Percentiles rank a stretch among this genome's conserved stretches.
These are phyloP conservation scores for Paramecium sonneborni DNA, from an alignment of 73 alveolate species.

Conservation along the genomic window DNA sequence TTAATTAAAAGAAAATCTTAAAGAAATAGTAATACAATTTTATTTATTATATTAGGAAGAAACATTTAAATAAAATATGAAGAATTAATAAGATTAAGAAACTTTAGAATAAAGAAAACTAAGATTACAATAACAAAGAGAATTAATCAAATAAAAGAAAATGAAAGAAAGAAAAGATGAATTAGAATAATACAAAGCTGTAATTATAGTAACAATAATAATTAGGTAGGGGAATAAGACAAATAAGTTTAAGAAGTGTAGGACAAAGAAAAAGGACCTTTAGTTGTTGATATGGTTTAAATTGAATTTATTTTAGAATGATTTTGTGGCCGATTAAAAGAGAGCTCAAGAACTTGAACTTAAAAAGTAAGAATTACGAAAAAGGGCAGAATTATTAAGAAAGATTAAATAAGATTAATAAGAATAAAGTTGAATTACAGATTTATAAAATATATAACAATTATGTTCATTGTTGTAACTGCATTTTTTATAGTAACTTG, in stretches of 20 bases:
- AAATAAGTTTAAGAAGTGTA: background rate
- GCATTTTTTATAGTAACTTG: background rate
- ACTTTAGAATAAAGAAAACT: constrained; percentile 59
- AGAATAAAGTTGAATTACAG: background rate
- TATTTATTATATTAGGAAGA: background rate
- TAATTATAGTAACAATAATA: no score
- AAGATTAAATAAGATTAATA: background rate
- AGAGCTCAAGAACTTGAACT: background rate
- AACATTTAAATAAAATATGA: background rate
- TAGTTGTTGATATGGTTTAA: background rate
- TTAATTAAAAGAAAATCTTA: background rate
- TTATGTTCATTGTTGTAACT: background rate
- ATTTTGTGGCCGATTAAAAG: background rate
- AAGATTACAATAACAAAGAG: constrained; percentile 54
- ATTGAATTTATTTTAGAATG: background rate
- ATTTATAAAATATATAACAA: background rate
- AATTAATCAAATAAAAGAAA: constrained; percentile 48
- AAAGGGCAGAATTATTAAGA: background rate
- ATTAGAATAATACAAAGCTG: constrained; percentile 35
- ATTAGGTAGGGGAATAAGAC: background rate
- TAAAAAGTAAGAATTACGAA: background rate
- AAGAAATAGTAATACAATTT: background rate
- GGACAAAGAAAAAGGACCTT: background rate
- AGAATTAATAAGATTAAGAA: background rate
- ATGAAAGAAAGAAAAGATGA: constrained; percentile 52